phyloP scores from a whole-genome alignment of 2,329 filamentous ascomycete species.

The Sordariomycetes sp. region DNA sequence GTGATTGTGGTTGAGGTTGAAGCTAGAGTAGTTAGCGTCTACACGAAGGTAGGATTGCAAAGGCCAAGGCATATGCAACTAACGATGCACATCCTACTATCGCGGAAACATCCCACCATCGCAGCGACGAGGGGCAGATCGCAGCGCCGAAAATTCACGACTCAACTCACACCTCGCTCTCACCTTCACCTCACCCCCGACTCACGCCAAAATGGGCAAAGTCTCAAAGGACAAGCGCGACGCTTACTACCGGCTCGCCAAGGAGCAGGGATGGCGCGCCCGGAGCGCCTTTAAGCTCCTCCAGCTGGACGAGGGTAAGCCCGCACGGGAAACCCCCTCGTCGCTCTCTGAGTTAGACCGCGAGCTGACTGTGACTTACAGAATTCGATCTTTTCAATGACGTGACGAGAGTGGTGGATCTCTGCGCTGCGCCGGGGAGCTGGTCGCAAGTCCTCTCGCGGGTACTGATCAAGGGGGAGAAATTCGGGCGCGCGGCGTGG shows the following conservation, averaged over 20 bases:
- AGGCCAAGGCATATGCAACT: too few relatives aligned
- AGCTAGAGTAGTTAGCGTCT: too few relatives aligned
- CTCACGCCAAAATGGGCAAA: conserved; percentile 57
- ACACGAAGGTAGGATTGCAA: too few relatives aligned
- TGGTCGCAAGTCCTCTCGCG: conserved; percentile 96
- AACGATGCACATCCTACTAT: not conserved
- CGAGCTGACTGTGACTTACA: conserved; percentile 16
- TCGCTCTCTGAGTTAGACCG: not conserved
- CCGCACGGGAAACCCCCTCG: not conserved
- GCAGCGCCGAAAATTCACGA: not conserved
- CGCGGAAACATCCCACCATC: not conserved
- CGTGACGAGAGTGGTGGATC: conserved; percentile 85
- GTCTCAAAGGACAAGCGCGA: conserved; percentile 98
- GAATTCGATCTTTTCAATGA: conserved; percentile 89
- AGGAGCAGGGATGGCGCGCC: conserved; percentile 97
- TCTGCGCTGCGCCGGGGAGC: conserved; percentile 89
- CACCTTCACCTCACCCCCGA: not conserved
- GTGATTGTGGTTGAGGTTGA: too few relatives aligned
- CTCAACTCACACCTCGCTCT: not conserved
- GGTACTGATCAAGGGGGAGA: conserved; percentile 85
- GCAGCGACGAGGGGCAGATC: not conserved
- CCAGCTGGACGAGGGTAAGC: conserved; percentile 68
- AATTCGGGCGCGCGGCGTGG: conserved; percentile 76
- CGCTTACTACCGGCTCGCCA: conserved; percentile 92
- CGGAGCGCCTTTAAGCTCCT: conserved; percentile 94